A percentile compares a stretch with the other conserved stretches of the same genome.
These are phyloP conservation scores for Clonostachys byssicola DNA, from an alignment of 2,329 filamentous ascomycete species.

Conservation along the genomic window DNA sequence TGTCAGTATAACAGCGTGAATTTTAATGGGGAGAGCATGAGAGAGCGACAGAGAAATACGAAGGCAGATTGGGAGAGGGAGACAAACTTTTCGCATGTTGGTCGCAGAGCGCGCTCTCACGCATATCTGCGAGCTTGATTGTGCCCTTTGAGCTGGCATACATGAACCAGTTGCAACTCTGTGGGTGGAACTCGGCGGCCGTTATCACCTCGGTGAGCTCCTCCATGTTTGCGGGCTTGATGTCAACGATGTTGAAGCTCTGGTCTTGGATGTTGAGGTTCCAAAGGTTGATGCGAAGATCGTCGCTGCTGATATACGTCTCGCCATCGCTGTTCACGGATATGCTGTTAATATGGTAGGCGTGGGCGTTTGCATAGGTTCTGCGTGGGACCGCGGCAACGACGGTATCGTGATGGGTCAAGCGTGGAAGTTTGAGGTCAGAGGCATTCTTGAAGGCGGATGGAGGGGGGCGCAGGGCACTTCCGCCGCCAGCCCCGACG, in stretches of 20 bases:
- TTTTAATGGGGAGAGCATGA: not conserved
- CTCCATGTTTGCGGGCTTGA: slow-evolving; percentile 99
- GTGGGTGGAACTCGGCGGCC: slow-evolving; percentile 93
- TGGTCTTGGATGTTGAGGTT: slow-evolving; percentile 99
- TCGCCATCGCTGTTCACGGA: slow-evolving; percentile 99
- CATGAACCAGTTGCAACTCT: slow-evolving; percentile 99
- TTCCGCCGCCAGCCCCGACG: slow-evolving; percentile 70
- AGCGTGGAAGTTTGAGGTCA: slow-evolving; percentile 87
- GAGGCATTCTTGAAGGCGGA: slow-evolving; percentile 75
- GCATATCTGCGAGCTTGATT: slow-evolving; percentile 98
- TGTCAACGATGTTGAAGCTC: slow-evolving; percentile 99
- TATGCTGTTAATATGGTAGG: slow-evolving; percentile 99
- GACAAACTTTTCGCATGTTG: slow-evolving; percentile 83
- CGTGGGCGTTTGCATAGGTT: slow-evolving; percentile 97
- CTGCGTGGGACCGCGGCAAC: slow-evolving; percentile 93
- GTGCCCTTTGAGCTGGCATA: slow-evolving; percentile 98
- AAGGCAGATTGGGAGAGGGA: no score
- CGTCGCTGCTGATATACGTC: slow-evolving; percentile 98
- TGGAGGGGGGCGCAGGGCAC: slow-evolving; percentile 46
- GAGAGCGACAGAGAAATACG: not conserved
- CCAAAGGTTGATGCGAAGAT: slow-evolving; percentile 97
- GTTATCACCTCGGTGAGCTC: slow-evolving; percentile 98
- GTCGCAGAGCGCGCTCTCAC: slow-evolving; percentile 92
- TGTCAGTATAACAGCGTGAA: not conserved
- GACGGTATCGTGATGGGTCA: slow-evolving; percentile 97